Conservation (phyloP, 768 basidiomycete species). For the Lyophyllum decastes region DNA sequence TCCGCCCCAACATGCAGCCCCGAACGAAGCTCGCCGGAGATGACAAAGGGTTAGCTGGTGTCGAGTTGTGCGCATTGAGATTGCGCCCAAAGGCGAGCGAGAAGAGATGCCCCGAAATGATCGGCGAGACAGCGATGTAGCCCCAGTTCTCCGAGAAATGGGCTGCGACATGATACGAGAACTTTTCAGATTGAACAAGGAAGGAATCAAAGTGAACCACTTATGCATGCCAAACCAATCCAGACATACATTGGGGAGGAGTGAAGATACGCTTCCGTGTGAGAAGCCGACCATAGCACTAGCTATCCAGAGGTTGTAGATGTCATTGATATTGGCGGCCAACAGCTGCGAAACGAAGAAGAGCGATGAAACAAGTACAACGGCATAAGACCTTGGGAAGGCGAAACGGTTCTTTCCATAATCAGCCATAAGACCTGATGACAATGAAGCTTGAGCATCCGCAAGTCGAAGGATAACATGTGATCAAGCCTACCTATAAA, state of each 20-base stretch:
- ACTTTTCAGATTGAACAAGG: neutral
- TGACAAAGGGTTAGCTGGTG: neutral
- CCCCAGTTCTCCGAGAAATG: slow-evolving; percentile 90
- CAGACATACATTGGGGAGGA: slow-evolving; percentile 71
- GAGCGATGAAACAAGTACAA: slow-evolving; percentile 63
- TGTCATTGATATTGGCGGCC: slow-evolving; percentile 52
- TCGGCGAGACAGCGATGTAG: slow-evolving; percentile 69
- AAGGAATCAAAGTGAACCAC: slow-evolving; percentile 26
- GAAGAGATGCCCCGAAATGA: slow-evolving; percentile 81
- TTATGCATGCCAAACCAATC: slow-evolving; percentile 89
- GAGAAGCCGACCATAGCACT: slow-evolving; percentile 55
- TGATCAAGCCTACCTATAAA: slow-evolving; percentile 54
- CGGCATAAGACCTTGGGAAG: slow-evolving; percentile 67
- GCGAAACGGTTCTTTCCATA: slow-evolving; percentile 53
- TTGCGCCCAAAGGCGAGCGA: slow-evolving; percentile 81
- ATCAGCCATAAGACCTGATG: slow-evolving; percentile 66
- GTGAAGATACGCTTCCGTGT: slow-evolving; percentile 73
- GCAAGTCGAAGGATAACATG: neutral
- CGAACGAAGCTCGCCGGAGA: slow-evolving; percentile 20
- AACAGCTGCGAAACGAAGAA: slow-evolving; percentile 76
- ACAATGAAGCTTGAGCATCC: neutral
- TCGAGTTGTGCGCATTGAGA: slow-evolving; percentile 65
- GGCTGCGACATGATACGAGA: slow-evolving; percentile 30
- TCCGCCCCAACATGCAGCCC: slow-evolving; percentile 58
- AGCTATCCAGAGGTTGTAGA: slow-evolving; percentile 70